Conservation (phyloP, 441 rosid genomes). For the Codiaeum variegatum region DNA sequence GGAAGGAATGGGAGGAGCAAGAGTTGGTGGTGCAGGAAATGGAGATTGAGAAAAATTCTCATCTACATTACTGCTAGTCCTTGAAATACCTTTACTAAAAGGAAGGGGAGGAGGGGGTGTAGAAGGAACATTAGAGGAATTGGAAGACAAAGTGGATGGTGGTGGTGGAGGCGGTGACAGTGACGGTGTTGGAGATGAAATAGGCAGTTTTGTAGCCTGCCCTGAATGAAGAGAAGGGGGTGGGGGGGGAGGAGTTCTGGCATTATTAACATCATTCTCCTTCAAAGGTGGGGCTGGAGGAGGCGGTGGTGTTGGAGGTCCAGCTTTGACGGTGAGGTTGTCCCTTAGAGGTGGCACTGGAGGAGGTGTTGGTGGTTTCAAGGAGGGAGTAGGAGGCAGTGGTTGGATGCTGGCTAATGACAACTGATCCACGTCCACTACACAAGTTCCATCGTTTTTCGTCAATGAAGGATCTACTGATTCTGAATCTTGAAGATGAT, state of each 20-base stretch:
- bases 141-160: conserved; percentile 32
- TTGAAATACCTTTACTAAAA: conserved; percentile 30
- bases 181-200: conserved; percentile 30
- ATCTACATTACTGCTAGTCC: conserved; percentile 10
- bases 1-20: no score
- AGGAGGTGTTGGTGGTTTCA: conserved; percentile 15
- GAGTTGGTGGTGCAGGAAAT: conserved; percentile 48
- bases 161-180: conserved; percentile 47
- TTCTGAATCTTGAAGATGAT: conserved; percentile 27
- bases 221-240: conserved; percentile 35
- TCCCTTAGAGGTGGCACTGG: conserved; percentile 3
- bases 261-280: conserved; percentile 12
- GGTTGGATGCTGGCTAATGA: conserved; percentile 27
- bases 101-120: conserved; percentile 44
- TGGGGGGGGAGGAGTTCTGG: conserved; percentile 29
- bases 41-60: conserved; percentile 23
- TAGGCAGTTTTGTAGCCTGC: conserved; percentile 12
- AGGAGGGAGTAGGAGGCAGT: conserved; percentile 18
- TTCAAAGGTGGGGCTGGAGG: conserved; percentile 30
- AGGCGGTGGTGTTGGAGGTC: conserved; percentile 17
- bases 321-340: not conserved
- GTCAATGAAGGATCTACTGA: conserved; percentile 27
- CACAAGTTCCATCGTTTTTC: conserved; percentile 28
- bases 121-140: conserved; percentile 40
- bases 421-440: conserved; percentile 28